A percentile compares a stretch with the other conserved stretches of the same genome.
Conservation (phyloP, 2,329 filamentous ascomycete genomes). For the Penicillium sp. region DNA sequence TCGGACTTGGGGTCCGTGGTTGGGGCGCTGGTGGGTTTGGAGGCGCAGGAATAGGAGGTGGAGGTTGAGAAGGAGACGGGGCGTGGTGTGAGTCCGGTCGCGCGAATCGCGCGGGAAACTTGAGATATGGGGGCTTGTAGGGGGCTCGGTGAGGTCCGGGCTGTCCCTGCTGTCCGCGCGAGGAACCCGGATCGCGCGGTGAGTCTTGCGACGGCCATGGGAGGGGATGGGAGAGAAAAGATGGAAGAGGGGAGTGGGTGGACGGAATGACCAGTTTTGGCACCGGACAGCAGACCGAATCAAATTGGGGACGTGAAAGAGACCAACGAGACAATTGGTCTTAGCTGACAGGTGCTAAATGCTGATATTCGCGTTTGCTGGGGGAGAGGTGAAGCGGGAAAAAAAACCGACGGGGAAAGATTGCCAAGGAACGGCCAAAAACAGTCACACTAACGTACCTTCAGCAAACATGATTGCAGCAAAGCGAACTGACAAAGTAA, state of each 20-base stretch:
- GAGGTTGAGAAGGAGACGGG: slow-evolving; percentile 23
- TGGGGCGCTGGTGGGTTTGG: slow-evolving; percentile 5
- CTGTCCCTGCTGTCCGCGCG: slow-evolving; percentile 10
- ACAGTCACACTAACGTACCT: slow-evolving; percentile 18
- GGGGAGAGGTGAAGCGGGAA: slow-evolving; percentile 2
- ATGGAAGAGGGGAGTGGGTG: not conserved
- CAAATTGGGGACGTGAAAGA: not conserved
- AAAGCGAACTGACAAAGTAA: not conserved
- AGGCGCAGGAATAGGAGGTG: slow-evolving; percentile 17
- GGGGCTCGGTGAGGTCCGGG: slow-evolving; percentile 6
- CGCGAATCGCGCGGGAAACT: not conserved
- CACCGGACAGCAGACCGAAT: not conserved
- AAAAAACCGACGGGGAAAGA: slow-evolving; percentile 11
- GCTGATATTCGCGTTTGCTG: not conserved
- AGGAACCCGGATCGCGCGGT: slow-evolving; percentile 19
- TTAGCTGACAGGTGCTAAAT: not conserved
- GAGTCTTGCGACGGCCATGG: slow-evolving; percentile 27
- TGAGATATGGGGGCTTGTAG: slow-evolving; percentile 4
- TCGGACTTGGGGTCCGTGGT: not conserved
- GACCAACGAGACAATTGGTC: not conserved
- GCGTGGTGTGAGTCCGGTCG: not conserved
- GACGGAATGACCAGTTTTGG: not conserved
- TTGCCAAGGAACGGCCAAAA: slow-evolving; percentile 15
- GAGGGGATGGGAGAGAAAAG: slow-evolving; percentile 4
- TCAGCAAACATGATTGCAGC: slow-evolving; percentile 10